phyloP scores from a whole-genome alignment of 805 yeast genomes.

The Lipomyces mesembrius region DNA sequence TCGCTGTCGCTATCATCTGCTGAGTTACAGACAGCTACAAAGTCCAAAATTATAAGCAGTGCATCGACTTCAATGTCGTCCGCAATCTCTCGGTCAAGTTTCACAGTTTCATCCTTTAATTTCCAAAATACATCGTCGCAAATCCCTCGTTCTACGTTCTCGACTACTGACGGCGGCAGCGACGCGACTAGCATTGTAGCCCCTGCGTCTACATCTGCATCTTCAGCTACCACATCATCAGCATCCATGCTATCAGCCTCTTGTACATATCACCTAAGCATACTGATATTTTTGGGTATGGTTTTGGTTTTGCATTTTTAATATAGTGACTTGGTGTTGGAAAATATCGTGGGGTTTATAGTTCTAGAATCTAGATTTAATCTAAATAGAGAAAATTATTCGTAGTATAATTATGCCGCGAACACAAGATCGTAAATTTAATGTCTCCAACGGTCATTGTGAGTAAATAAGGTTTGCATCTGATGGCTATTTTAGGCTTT shows the following conservation, averaged over 20 bases:
- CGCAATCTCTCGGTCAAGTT: neutral
- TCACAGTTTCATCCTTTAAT: neutral
- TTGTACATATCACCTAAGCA: neutral
- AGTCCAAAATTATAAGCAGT: neutral
- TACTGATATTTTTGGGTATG: neutral
- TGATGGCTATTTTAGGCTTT: neutral
- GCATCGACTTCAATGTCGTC: neutral
- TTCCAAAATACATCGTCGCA: constrained; percentile 1
- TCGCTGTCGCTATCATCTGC: neutral
- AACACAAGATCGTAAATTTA: no score
- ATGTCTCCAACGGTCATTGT: no score
- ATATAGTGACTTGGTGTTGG: neutral
- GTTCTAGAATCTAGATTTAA: neutral
- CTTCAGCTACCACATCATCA: neutral
- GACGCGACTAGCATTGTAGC: neutral
- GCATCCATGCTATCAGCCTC: constrained; percentile 3
- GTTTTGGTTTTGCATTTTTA: neutral
- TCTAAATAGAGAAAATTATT: neutral
- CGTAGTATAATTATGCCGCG: neutral
- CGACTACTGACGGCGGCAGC: neutral
- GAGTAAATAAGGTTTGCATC: neutral
- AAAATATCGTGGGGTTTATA: neutral
- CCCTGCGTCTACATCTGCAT: neutral
- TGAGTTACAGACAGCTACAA: neutral
- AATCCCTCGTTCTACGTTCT: neutral